Conservation (phyloP, 208 protist genomes). For the Wallacemonas sp. region DNA sequence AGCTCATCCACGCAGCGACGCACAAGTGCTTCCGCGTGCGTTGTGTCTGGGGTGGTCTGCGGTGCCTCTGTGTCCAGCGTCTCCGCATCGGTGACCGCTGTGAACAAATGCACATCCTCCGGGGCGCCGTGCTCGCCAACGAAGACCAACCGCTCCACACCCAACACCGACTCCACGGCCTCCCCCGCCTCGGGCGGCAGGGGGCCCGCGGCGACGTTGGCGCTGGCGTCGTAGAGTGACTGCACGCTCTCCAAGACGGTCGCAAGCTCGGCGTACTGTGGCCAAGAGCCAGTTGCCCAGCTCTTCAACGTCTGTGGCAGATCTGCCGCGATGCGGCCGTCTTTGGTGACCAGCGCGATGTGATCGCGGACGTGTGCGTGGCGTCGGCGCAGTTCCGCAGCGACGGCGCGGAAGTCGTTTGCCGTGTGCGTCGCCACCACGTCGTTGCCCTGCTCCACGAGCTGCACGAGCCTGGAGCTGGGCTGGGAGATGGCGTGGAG, state of each 20-base stretch:
- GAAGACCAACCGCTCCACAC: background rate
- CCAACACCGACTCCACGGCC: background rate
- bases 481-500: constrained; percentile 28
- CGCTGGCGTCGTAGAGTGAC: background rate
- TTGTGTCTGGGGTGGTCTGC: no score
- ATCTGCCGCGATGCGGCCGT: constrained; percentile 15
- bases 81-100: no score
- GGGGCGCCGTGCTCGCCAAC: no score
- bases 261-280: constrained; percentile 33
- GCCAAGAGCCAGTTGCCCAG: constrained; percentile 39
- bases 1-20: no score
- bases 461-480: constrained; percentile 32
- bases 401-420: constrained; percentile 43
- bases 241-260: constrained; percentile 16
- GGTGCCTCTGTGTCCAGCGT: no score
- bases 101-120: no score
- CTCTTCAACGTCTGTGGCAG: constrained; percentile 23
- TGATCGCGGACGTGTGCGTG: constrained; percentile 28
- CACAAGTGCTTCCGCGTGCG: no score
- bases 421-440: constrained; percentile 31
- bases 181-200: no score
- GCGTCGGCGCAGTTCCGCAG: constrained; percentile 41
- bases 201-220: background rate
- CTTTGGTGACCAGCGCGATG: constrained; percentile 1
- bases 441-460: constrained; percentile 40